These are phyloP conservation scores for Mycena sanguinolenta DNA, from an alignment of 768 basidiomycete genomes.

Conservation along the genomic window DNA sequence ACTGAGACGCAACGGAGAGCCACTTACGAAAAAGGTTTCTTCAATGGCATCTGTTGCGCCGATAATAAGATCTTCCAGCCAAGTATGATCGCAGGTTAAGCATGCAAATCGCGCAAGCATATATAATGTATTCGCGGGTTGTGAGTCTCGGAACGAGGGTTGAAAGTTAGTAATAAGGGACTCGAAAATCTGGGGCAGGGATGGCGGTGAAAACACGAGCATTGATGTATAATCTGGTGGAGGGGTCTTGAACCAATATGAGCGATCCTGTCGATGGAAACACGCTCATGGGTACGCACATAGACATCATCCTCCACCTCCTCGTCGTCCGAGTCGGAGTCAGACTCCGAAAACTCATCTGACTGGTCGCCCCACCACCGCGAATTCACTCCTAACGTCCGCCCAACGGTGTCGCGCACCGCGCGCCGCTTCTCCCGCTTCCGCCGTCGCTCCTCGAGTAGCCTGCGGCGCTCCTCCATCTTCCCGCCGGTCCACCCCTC, in stretches of 20 bases:
- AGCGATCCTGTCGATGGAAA: neutral
- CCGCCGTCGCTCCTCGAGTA: slow-evolving; percentile 69
- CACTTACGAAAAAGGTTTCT: slow-evolving; percentile 89
- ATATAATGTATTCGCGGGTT: slow-evolving; percentile 93
- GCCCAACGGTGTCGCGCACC: slow-evolving; percentile 71
- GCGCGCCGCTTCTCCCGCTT: slow-evolving; percentile 65
- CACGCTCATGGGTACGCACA: slow-evolving; percentile 48
- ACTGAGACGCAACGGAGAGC: slow-evolving; percentile 28
- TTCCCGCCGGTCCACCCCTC: slow-evolving; percentile 86
- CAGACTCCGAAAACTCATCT: slow-evolving; percentile 54
- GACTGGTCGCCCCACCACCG: slow-evolving; percentile 73
- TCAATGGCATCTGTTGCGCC: slow-evolving; percentile 94
- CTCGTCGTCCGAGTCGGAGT: slow-evolving; percentile 58
- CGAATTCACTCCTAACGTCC: slow-evolving; percentile 66
- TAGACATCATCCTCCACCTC: slow-evolving; percentile 66
- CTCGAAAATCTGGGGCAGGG: slow-evolving; percentile 83
- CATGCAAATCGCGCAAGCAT: slow-evolving; percentile 95
- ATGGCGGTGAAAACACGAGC: slow-evolving; percentile 91
- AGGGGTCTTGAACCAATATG: slow-evolving; percentile 67
- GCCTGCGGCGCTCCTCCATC: slow-evolving; percentile 76
- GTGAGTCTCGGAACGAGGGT: slow-evolving; percentile 78
- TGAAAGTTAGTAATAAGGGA: slow-evolving; percentile 84
- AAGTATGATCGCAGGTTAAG: slow-evolving; percentile 88
- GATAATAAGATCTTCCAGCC: slow-evolving; percentile 93
- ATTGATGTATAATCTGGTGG: slow-evolving; percentile 84